These are phyloP conservation scores for Penicillium manginii DNA, from an alignment of 495 filamentous ascomycete species.

Conservation along the genomic window DNA sequence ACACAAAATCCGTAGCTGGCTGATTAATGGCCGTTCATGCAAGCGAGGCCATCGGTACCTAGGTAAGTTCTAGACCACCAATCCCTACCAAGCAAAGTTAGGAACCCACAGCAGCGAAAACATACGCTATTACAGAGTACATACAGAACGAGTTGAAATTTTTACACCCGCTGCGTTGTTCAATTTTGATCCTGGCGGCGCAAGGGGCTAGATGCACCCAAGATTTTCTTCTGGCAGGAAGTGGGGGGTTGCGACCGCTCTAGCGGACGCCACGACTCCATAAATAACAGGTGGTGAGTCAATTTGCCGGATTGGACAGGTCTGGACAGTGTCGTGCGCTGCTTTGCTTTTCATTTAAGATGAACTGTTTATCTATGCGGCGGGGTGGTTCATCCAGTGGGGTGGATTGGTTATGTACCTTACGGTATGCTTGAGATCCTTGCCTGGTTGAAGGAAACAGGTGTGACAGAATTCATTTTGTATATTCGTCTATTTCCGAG, in stretches of 20 bases:
- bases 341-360: neutral
- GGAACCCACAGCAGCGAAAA: neutral
- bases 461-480: too few species aligned
- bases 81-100: neutral
- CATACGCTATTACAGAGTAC: neutral
- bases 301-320: slow-evolving; percentile 7
- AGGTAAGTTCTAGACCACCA: neutral
- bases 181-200: slow-evolving; percentile 12
- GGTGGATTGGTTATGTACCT: neutral
- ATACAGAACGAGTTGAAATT: neutral
- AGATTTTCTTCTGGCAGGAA: slow-evolving; percentile 12
- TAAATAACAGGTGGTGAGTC: slow-evolving; percentile 23
- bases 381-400: neutral
- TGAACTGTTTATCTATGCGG: slow-evolving; percentile 1
- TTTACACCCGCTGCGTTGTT: neutral
- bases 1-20: neutral
- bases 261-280: slow-evolving; percentile 25
- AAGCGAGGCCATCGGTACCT: neutral
- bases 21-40: neutral
- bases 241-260: slow-evolving; percentile 17
- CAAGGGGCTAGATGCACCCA: slow-evolving; percentile 12
- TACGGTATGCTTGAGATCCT: neutral
- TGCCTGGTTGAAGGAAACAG: neutral
- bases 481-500: too few species aligned
- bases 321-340: slow-evolving; percentile 8